phyloP scores from a whole-genome alignment of 495 filamentous ascomycete species.

The Lasiosphaeriaceae sp. region DNA sequence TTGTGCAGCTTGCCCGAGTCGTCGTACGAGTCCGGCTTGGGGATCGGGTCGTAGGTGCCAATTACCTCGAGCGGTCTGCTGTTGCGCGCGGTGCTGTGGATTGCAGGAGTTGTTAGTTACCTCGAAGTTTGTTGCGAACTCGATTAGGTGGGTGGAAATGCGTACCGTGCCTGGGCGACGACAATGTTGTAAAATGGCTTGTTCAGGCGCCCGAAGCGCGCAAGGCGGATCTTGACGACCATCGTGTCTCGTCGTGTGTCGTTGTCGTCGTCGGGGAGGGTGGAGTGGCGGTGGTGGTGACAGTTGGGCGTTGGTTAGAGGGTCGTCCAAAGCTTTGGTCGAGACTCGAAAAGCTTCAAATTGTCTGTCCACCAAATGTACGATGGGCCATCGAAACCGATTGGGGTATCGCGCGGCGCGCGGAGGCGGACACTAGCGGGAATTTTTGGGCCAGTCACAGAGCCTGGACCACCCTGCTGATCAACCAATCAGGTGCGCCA shows the following conservation, averaged over 20 bases:
- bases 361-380: too few relatives aligned
- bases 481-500: background rate
- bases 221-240: constrained; percentile 89
- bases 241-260: constrained; percentile 41
- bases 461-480: background rate
- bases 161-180: constrained; percentile 88
- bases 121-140: background rate
- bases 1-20: constrained; percentile 70
- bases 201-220: constrained; percentile 87
- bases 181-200: constrained; percentile 95
- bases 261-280: background rate
- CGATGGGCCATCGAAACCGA: background rate
- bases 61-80: constrained; percentile 90
- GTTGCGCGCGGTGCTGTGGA: constrained; percentile 67
- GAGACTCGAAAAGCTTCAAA: background rate
- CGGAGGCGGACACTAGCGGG: background rate
- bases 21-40: constrained; percentile 63
- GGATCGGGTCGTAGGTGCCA: constrained; percentile 89
- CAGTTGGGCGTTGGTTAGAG: background rate
- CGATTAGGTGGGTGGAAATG: constrained; percentile 4
- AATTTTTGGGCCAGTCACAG: background rate
- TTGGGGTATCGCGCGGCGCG: background rate
- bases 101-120: constrained; percentile 2
- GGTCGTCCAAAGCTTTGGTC: background rate
- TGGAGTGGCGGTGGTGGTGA: background rate